Evolutionary conservation across 129 eudicot species (phyloP).

Genomic region (Rutidosis leptorrhynchoides): DNA sequence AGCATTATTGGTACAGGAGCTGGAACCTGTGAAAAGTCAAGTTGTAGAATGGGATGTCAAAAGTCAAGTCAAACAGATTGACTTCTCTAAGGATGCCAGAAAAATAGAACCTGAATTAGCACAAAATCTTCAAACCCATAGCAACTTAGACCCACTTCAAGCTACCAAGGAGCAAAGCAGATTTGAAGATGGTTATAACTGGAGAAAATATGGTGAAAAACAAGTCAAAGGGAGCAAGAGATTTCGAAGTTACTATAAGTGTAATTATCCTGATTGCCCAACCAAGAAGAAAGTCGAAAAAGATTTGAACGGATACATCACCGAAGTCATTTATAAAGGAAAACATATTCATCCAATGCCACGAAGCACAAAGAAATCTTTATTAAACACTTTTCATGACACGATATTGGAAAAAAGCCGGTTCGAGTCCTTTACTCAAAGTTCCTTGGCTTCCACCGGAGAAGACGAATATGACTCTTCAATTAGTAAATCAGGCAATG

Average conservation of each 20-base stretch:
- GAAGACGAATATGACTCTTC: conserved; percentile 60
- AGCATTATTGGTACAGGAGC: conserved; percentile 39
- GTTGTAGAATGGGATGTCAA: conserved; percentile 41
- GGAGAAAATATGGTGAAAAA: conserved; percentile 96
- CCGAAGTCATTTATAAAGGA: conserved; percentile 84
- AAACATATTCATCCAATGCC: conserved; percentile 92
- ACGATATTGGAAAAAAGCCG: conserved; percentile 30
- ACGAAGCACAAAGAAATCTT: conserved; percentile 49
- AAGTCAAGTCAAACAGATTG: conserved; percentile 40
- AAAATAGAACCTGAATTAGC: conserved; percentile 36
- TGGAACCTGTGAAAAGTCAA: conserved; percentile 34
- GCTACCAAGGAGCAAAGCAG: conserved; percentile 49
- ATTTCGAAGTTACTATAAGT: conserved; percentile 87
- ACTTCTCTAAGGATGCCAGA: conserved; percentile 24
- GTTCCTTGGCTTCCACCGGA: conserved; percentile 58
- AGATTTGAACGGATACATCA: conserved; percentile 63
- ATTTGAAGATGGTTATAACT: conserved; percentile 85
- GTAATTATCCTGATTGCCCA: conserved; percentile 67
- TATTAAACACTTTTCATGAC: conserved; percentile 39
- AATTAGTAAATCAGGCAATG: conserved; percentile 55
- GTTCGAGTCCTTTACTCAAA: conserved; percentile 48
- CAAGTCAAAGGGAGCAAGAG: conserved; percentile 87
- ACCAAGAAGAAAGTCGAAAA: conserved; percentile 81
- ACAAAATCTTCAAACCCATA: conserved; percentile 23
- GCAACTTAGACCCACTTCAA: conserved; percentile 38